Evolutionary conservation across 768 basidiomycete species (phyloP), one percentile per base, ranked within the genome.

Genomic region (Suillus luteus): DNA sequence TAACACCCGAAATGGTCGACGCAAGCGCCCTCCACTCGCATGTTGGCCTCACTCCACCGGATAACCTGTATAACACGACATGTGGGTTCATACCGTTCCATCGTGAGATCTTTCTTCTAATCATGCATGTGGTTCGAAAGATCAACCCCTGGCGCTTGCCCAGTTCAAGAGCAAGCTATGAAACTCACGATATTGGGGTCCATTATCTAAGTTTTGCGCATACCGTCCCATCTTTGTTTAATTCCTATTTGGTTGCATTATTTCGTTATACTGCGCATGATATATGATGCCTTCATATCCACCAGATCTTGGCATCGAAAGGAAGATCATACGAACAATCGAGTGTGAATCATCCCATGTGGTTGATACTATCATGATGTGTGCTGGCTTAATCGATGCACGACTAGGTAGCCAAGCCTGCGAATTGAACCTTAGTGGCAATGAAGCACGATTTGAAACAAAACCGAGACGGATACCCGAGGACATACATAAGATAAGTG

Each of bases 1-100:
- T 99, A 62, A 86, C 87, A 0, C 92, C 91, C 0, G 85, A 87
- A 51, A 96, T 99, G 96, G 93, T 99, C 9, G 94, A 98, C 66
- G 87, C 88, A 14, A 84, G 85, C 1, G 89, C 86, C 59, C 76
- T 96, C 37, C 79, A 81, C 60, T 75, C 81, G 31, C 94, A 94
- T 70, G 75, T 87, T 22, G 88, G 86, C 1, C 69, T 85, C 3
- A 88, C 90, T 3, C 92, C 94, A 0, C 80, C 77, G 2, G 93
- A 94, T 69, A 81, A 81, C n/a, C 79, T 95, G 33, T 96, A 89
- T 70, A 83, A 91, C 49, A 77, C 75, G 52, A 97, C 94, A 67
- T 97, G 95, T 96, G 72, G 78, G 93, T 72, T 15, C 14, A 60
- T 44, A 7, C 41, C 73, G 43, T 62, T 48, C n/a, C 15, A 12